phyloP scores from a whole-genome alignment of 2,329 filamentous ascomycete genomes.

The Penicillium sp. region DNA sequence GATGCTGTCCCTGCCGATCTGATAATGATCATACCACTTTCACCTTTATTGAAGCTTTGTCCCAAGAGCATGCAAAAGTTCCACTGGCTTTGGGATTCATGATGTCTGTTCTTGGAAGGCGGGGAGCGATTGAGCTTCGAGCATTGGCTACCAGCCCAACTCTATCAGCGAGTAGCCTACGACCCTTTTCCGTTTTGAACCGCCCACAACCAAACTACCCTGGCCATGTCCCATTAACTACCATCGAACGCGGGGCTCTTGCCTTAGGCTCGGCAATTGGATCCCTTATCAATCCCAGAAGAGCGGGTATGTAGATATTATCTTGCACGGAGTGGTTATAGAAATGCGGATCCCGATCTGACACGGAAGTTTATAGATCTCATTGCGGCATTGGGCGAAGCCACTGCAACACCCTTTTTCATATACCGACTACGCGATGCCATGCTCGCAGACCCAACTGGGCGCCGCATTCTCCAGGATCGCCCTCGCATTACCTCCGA shows the following conservation, averaged over 20 bases:
- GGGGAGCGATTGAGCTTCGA: constrained; percentile 18
- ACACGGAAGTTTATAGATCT: constrained; percentile 62
- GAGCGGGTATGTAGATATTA: constrained; percentile 59
- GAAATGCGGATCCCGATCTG: constrained; percentile 2
- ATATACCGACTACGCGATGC: constrained; percentile 85
- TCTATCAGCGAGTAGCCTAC: constrained; percentile 22
- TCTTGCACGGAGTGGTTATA: not conserved
- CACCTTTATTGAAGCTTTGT: constrained; percentile 6
- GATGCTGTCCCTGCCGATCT: constrained; percentile 8
- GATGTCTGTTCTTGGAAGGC: constrained; percentile 32
- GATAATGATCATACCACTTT: constrained; percentile 21
- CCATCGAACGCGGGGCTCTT: constrained; percentile 71
- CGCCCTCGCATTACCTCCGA: constrained; percentile 82
- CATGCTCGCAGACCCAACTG: constrained; percentile 82
- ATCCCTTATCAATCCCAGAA: constrained; percentile 69
- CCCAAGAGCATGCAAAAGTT: constrained; percentile 12
- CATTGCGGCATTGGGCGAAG: constrained; percentile 90
- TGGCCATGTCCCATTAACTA: constrained; percentile 85
- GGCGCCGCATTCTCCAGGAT: constrained; percentile 85
- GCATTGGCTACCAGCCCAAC: constrained; percentile 10
- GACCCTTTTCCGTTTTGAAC: constrained; percentile 76
- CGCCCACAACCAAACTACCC: constrained; percentile 85
- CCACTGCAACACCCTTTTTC: constrained; percentile 92
- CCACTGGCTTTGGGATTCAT: constrained; percentile 12
- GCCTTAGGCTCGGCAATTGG: constrained; percentile 61